Base-by-base conservation (phyloP, 2,329 filamentous ascomycete species). In the Microdochium bolleyi region DNA sequence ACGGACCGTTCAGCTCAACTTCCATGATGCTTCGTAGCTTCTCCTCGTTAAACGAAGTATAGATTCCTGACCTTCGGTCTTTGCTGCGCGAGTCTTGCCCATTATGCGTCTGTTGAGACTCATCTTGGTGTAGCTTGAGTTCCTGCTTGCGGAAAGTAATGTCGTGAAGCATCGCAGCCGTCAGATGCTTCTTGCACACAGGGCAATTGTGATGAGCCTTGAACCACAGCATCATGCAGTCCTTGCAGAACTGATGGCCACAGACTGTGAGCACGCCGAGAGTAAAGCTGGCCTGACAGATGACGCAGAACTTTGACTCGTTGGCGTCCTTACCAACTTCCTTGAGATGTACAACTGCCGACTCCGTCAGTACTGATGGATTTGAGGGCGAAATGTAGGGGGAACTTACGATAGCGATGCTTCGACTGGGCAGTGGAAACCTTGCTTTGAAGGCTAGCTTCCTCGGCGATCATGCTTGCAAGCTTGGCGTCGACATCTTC, bases 211-310 rank as follows among this genome's bases (percentile, higher is more conserved):
- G 80, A 60, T 91, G 84, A 30, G 81, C 75, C 53, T 74, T 76
- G 73, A 87, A 89, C 94, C 94, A 97, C 13, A 83, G 60, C 37
- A 77, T 76, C 59, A 97, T 85, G 67, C 94, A 97, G 25, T 89
- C 87, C 62, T 89, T 91, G 73, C 92, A 96, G 65, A 91, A 97
- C 57, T 90, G 83, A 64, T 99, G 94, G 0, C 92, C 92, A 65
- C 94, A 97, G 1, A 90, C 80, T 0, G 92, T 96, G 56, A 92
- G 74, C 51, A 88, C 82, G 51, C 92, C 92, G n/a, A 83, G 74
- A 54, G 87, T 84, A 61, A 96, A 95, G 0, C 75, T 64, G 11
- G 80, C 78, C 62, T 88, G 85, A 65, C 94, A 99, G 60, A 99
- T 96, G 52, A 95, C 82, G 65, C 94, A 99, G 50, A 87, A 83